Conservation (phyloP, 495 filamentous ascomycete genomes). For the Tuber umbilicatum region DNA sequence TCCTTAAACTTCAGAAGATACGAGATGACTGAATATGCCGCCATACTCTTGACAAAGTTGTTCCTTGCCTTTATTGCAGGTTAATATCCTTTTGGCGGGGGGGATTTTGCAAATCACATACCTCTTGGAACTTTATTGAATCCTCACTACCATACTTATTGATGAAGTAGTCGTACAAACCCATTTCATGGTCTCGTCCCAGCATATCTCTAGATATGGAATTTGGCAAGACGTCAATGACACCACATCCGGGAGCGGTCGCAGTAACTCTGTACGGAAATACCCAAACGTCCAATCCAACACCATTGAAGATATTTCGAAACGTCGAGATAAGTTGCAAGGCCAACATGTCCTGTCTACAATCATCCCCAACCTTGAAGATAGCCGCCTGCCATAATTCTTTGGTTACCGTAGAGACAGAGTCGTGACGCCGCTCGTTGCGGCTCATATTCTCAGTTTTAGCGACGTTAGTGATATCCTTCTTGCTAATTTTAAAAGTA, state of each 20-base stretch:
- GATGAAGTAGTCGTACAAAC: conserved; percentile 95
- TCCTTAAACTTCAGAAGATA: conserved; percentile 99
- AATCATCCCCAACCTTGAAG: conserved; percentile 99
- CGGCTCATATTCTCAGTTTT: conserved; percentile 46
- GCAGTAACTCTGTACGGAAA: conserved; percentile 97
- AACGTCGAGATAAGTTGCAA: conserved; percentile 97
- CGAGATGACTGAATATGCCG: conserved; percentile 97
- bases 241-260: conserved; percentile 95
- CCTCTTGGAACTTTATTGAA: conserved; percentile 81
- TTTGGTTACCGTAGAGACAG: conserved; percentile 51
- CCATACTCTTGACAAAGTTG: conserved; percentile 99
- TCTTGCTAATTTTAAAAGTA: conserved; percentile 91
- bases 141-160: conserved; percentile 96
- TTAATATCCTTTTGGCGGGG: background rate
- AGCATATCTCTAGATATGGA: conserved; percentile 98
- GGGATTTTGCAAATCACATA: background rate
- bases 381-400: conserved; percentile 99
- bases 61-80: conserved; percentile 55
- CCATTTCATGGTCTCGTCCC: conserved; percentile 93
- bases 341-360: conserved; percentile 91
- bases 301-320: conserved; percentile 86
- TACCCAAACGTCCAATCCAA: conserved; percentile 93
- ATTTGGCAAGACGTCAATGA: conserved; percentile 95
- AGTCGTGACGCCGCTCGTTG: conserved; percentile 42
- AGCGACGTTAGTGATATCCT: conserved; percentile 46